Evolutionary conservation across 2,329 filamentous ascomycete species (phyloP).

Genomic region (Stagonosporopsis tanaceti): DNA sequence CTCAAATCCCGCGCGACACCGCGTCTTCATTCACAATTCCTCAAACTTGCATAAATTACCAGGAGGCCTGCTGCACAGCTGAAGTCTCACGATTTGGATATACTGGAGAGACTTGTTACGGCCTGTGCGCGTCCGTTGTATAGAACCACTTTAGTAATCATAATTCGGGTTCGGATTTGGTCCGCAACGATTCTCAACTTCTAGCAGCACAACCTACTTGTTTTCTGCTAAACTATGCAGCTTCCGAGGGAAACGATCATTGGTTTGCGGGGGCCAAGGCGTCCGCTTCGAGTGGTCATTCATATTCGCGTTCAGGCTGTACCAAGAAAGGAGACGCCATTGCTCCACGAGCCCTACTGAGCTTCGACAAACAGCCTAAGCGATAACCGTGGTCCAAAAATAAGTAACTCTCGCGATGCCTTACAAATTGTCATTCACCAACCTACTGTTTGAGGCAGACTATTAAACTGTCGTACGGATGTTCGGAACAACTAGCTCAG

Average conservation of each 20-base stretch:
- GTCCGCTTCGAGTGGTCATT: neutral
- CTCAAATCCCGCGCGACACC: neutral
- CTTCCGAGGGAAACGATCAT: neutral
- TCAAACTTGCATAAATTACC: slow-evolving; percentile 1
- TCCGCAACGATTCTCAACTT: neutral
- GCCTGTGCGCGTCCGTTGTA: neutral
- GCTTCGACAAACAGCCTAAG: neutral
- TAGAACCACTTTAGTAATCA: slow-evolving; percentile 13
- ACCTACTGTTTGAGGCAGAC: neutral
- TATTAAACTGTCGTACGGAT: neutral
- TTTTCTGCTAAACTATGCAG: neutral
- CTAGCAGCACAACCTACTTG: neutral
- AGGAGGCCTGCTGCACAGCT: neutral
- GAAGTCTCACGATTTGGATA: neutral
- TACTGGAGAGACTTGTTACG: neutral
- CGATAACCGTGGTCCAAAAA: neutral
- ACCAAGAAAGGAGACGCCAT: neutral
- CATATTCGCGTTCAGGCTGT: neutral
- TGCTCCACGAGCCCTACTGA: neutral
- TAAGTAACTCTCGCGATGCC: neutral
- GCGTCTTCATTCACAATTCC: neutral
- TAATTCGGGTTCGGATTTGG: neutral
- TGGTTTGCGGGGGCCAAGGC: neutral
- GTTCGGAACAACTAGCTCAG: neutral
- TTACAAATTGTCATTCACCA: neutral